These are phyloP conservation scores for Trifolium dubium DNA, from an alignment of 306 rosid species.

Conservation along the genomic window DNA sequence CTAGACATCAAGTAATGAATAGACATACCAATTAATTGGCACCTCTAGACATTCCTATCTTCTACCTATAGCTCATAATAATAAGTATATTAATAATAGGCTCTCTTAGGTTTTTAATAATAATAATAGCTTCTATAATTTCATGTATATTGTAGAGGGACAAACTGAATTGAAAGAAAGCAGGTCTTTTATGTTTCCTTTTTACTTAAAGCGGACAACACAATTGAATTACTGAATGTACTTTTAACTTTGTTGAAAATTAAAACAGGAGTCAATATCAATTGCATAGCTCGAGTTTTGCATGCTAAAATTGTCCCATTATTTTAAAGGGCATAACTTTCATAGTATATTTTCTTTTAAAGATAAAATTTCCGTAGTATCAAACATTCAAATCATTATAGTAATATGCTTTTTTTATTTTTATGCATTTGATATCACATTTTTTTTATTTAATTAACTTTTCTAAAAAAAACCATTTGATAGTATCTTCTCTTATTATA, in stretches of 20 bases:
- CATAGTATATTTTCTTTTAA: neutral
- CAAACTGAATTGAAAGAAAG: slow-evolving; percentile 43
- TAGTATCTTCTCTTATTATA: too few species aligned
- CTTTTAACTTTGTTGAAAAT: slow-evolving; percentile 5
- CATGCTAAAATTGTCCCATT: slow-evolving; percentile 4
- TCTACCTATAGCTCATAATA: too few species aligned
- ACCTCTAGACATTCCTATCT: too few species aligned
- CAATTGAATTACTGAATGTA: slow-evolving; percentile 13
- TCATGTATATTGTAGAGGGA: slow-evolving; percentile 17
- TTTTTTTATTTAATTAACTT: too few species aligned
- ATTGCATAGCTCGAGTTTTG: slow-evolving; percentile 25
- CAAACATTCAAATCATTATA: neutral
- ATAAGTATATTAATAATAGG: too few species aligned
- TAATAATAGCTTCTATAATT: too few species aligned
- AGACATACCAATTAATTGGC: too few species aligned
- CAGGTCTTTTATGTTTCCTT: slow-evolving; percentile 23
- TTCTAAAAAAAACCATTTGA: too few species aligned
- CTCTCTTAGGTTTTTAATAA: too few species aligned
- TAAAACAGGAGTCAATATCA: neutral
- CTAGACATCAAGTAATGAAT: too few species aligned
- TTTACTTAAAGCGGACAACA: slow-evolving; percentile 7
- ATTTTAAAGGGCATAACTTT: neutral
- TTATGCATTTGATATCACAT: too few species aligned
- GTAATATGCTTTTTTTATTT: too few species aligned
- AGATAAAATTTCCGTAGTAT: neutral